These are phyloP conservation scores for Erodium maritimum DNA, from an alignment of 345 rosid species.

Conservation along the genomic window DNA sequence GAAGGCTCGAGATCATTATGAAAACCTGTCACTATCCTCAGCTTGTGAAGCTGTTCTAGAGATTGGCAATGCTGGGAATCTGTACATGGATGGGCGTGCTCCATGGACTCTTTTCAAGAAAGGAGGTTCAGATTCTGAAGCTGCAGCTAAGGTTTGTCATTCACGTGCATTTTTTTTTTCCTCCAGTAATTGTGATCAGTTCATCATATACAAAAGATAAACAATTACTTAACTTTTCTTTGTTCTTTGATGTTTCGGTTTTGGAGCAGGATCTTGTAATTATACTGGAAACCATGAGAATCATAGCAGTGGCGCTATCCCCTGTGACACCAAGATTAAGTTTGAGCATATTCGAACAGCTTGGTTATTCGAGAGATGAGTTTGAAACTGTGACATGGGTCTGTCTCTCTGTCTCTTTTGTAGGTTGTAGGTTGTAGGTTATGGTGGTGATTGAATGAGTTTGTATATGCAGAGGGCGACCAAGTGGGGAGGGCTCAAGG, in stretches of 20 bases:
- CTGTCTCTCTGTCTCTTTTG: constrained; percentile 9
- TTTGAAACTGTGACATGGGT: constrained; percentile 56
- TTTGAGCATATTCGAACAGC: constrained; percentile 64
- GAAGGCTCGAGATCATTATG: constrained; percentile 53
- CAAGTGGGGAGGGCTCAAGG: constrained; percentile 83
- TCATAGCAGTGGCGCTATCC: constrained; percentile 62
- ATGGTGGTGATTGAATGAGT: not conserved
- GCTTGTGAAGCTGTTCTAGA: constrained; percentile 85
- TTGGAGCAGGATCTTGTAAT: constrained; percentile 68
- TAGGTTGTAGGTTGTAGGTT: too few relatives aligned
- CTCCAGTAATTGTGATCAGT: too few relatives aligned
- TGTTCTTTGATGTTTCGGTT: not conserved
- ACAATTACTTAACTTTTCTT: too few relatives aligned
- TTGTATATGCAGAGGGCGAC: constrained; percentile 42
- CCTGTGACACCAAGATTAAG: constrained; percentile 69
- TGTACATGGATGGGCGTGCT: constrained; percentile 64
- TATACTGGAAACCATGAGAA: constrained; percentile 76
- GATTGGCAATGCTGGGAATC: constrained; percentile 82
- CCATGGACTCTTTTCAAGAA: constrained; percentile 90
- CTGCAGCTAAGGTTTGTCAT: constrained; percentile 68
- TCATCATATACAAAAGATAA: too few relatives aligned
- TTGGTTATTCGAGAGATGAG: constrained; percentile 60
- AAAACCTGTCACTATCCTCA: constrained; percentile 50
- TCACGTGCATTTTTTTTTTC: too few relatives aligned
- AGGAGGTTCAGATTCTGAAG: constrained; percentile 70